phyloP scores from a whole-genome alignment of 2,329 filamentous ascomycete genomes.

The Cryphonectria naterciae region DNA sequence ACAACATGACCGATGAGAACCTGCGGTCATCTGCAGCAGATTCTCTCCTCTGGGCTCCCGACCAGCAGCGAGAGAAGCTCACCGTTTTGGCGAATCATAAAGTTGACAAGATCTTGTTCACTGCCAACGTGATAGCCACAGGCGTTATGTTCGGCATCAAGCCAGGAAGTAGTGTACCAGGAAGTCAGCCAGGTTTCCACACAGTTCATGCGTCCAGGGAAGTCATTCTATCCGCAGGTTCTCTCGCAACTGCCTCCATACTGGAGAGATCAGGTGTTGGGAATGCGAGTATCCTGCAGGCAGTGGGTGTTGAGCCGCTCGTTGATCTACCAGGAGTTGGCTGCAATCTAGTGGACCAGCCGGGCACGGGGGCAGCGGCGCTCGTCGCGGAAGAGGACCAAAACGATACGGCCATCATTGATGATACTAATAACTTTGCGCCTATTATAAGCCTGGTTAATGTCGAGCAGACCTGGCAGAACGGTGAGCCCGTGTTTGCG shows the following conservation, averaged over 20 bases:
- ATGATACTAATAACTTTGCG: slow-evolving; percentile 30
- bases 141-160: slow-evolving; percentile 8
- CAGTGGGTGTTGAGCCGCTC: slow-evolving; percentile 14
- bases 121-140: background rate
- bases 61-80: slow-evolving; percentile 17
- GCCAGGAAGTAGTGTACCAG: slow-evolving; percentile 3
- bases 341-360: slow-evolving; percentile 31
- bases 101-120: slow-evolving; percentile 26
- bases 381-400: slow-evolving; percentile 29
- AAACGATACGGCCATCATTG: slow-evolving; percentile 33
- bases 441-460: slow-evolving; percentile 34
- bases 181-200: background rate
- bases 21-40: slow-evolving; percentile 34
- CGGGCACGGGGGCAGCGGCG: slow-evolving; percentile 30
- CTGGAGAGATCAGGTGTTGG: slow-evolving; percentile 29
- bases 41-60: slow-evolving; percentile 24
- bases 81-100: slow-evolving; percentile 27
- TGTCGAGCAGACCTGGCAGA: slow-evolving; percentile 31
- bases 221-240: slow-evolving; percentile 25
- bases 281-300: background rate
- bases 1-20: slow-evolving; percentile 25
- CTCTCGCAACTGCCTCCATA: slow-evolving; percentile 21
- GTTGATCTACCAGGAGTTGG: slow-evolving; percentile 27
- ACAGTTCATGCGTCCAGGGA: slow-evolving; percentile 15
- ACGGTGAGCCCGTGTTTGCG: background rate